phyloP scores from a whole-genome alignment of 2,329 filamentous ascomycete species.

The Nigrograna mackinnonii region DNA sequence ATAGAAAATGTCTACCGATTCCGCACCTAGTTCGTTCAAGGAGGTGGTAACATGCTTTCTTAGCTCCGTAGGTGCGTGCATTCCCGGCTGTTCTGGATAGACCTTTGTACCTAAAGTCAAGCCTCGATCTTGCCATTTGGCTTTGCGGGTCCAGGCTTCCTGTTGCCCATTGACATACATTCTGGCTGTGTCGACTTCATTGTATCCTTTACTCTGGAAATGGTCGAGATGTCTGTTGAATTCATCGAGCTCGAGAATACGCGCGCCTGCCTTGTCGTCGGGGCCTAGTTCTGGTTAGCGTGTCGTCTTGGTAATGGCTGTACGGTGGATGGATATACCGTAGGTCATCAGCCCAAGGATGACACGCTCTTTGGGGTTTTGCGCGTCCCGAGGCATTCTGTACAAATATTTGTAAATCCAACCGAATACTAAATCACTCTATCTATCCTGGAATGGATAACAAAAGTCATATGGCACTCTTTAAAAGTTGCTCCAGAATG shows the following conservation, averaged over 20 bases:
- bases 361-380: constrained; percentile 63
- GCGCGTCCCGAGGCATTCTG: constrained; percentile 46
- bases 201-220: constrained; percentile 78
- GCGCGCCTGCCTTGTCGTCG: constrained; percentile 63
- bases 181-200: constrained; percentile 83
- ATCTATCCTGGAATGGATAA: too few species aligned
- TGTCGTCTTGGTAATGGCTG: background rate
- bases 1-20: constrained; percentile 52
- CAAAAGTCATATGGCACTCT: too few species aligned
- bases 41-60: constrained; percentile 10
- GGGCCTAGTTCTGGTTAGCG: constrained; percentile 43
- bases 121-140: constrained; percentile 78
- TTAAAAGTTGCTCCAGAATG: too few species aligned
- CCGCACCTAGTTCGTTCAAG: constrained; percentile 13
- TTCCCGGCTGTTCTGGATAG: constrained; percentile 51
- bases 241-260: constrained; percentile 72
- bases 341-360: constrained; percentile 90
- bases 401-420: too few species aligned
- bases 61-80: constrained; percentile 12
- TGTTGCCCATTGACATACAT: constrained; percentile 73
- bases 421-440: too few species aligned
- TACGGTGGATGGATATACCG: constrained; percentile 40
- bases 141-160: constrained; percentile 76
- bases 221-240: constrained; percentile 74
- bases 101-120: constrained; percentile 78